Evolutionary conservation across 139 green algal species (phyloP), one percentile per base, ranked within the genome.

Genomic region (Mesostigma viride): DNA sequence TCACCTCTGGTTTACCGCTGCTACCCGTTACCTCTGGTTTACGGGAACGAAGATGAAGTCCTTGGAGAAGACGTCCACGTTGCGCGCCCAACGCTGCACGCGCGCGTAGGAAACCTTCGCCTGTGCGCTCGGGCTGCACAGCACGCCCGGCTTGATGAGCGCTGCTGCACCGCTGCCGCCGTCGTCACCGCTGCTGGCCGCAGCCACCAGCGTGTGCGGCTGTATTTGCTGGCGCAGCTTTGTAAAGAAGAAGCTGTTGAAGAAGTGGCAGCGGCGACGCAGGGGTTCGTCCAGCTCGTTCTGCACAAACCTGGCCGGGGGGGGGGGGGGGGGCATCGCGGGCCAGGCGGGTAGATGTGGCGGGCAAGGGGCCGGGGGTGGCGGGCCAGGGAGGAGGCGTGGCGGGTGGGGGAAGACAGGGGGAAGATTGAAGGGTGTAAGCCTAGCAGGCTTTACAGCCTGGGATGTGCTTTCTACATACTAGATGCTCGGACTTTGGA

Each of bases 201-300:
- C 35, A n/a, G n/a, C n/a, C n/a, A n/a, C n/a, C n/a, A n/a, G n/a
- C n/a, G n/a, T n/a, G n/a, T n/a, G n/a, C n/a, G n/a, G n/a, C n/a
- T n/a, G n/a, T n/a, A n/a, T n/a, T n/a, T n/a, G n/a, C 72, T 91
- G 79, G 2, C 73, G 82, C 27, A 95, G 82, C 79, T 95, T 95
- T 73, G 91, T 96, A 73, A 83, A 95, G 76, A 96, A 96, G 74
- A 96, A 96, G 61, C 75, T 85, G 79, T 91, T 89, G 84, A 90
- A 84, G 62, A 86, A 82, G 61, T 92, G 77, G 66, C 58, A 82
- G 35, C 44, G 79, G 28, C 14, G 3, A 4, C 58, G 3, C 11
- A 65, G 48, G 11, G 28, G 24, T 20, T 45, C 53, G 20, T 8
- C 2, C 35, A 64, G 46, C 4, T 75, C 46, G 22, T 24, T 62